These are phyloP conservation scores for Larix kaempferi DNA, from an alignment of 75 land plant species.

Conservation along the genomic window DNA sequence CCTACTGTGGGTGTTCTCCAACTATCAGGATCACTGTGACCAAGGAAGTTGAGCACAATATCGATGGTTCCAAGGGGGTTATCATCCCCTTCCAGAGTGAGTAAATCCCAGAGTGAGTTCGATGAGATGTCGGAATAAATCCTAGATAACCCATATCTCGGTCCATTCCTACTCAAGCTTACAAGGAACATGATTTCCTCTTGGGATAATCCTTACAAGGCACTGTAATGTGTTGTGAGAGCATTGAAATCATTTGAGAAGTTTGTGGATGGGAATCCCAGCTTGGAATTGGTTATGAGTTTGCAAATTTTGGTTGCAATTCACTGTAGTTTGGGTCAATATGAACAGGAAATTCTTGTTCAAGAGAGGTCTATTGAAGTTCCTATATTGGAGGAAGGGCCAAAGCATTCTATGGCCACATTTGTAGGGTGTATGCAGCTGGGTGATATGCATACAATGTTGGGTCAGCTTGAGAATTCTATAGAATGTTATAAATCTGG, in stretches of 20 bases:
- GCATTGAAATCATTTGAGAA: slow-evolving; percentile 70
- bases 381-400: too few species aligned
- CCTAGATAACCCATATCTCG: slow-evolving; percentile 52
- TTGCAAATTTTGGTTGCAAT: slow-evolving; percentile 71
- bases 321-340: slow-evolving; percentile 63
- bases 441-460: too few species aligned
- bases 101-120: slow-evolving; percentile 23
- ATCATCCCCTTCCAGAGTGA: slow-evolving; percentile 3
- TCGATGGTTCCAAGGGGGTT: slow-evolving; percentile 16
- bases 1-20: too few species aligned
- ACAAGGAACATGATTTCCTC: slow-evolving; percentile 61
- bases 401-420: too few species aligned
- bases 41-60: background rate
- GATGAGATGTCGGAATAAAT: slow-evolving; percentile 18
- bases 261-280: slow-evolving; percentile 38
- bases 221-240: slow-evolving; percentile 59
- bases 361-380: too few species aligned
- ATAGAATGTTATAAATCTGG: too few species aligned
- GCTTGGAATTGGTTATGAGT: slow-evolving; percentile 63
- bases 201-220: slow-evolving; percentile 64
- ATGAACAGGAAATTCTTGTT: too few species aligned
- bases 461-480: too few species aligned
- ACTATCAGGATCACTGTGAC: too few species aligned
- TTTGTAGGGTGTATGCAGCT: too few species aligned
- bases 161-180: slow-evolving; percentile 78